Evolutionary conservation across 495 filamentous ascomycete species (phyloP), one percentile per base, ranked within the genome.

Genomic region (Clohesyomyces aquaticus): DNA sequence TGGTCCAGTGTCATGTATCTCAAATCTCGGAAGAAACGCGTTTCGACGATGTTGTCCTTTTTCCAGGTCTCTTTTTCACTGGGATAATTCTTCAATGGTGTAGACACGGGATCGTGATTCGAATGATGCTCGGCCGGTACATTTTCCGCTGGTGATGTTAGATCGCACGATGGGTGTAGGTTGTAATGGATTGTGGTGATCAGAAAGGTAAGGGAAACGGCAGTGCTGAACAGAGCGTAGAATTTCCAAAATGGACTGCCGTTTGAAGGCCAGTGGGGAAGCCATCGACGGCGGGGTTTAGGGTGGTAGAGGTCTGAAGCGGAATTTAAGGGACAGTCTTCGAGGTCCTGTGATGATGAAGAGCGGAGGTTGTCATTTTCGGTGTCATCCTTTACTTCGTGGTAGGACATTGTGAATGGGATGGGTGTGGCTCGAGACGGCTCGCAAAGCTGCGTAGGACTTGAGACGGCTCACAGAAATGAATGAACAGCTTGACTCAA

Each of bases 1-100:
- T 54, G 50, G n/a, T 54, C 50, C 14, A 54, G 18, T 9, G 50
- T 28, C 50, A 54, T 54, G 28, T 54, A 54, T 29, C 50, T 10
- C 50, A 35, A 16, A 54, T 54, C 50, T 11, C 50, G 50, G n/a
- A 27, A 54, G 50, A 29, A 54, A 16, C 18, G 16, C 1, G 23
- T 27, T 26, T 54, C 22, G 12, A 54, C 23, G 1, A 54, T 9
- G 3, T 54, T 54, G 6, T 38, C 32, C 25, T 29, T 28, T 1
- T 54, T 54, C 50, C 50, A 54, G 1, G 8, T 28, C 3, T 54
- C 27, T 1, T 3, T 25, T 8, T 1, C 1, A 16, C 9, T 10
- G 50, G 50, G 27, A 29, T 54, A 35, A 12, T 8, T 23, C 21
- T 48, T n/a, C n/a, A n/a, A n/a, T n/a, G n/a, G n/a, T n/a, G n/a